Evolutionary conservation across 208 protist genomes (phyloP), one percentile per base, ranked within the genome.

Genomic region (Leishmania turanica): DNA sequence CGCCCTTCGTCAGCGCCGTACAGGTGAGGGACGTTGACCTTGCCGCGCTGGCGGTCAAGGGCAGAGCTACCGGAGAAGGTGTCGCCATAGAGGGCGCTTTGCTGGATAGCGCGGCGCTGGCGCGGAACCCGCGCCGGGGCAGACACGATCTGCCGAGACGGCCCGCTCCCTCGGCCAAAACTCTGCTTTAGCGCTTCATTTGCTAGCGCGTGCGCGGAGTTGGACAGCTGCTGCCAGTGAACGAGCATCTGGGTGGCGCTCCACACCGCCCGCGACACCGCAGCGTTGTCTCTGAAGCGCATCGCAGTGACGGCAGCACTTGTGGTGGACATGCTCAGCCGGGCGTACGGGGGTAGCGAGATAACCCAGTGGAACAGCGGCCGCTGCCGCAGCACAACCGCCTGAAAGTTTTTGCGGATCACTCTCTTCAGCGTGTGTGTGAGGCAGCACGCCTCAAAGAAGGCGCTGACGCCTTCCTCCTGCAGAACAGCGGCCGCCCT

Each of bases 301-400:
- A 72, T 45, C 19, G 64, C 49, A 8, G 76, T 79, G 62, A 79
- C 76, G n/a, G 11, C 31, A 6, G 42, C 8, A 31, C 24, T 27
- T 3, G 13, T 19, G 27, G 27, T 27, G 17, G 42, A 72, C 7
- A 15, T n/a, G 47, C 21, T 40, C 21, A 53, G 64, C 24, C 42
- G 60, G 24, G 37, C 13, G 49, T 74, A 62, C 37, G 81, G 34
- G 0, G 81, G 81, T 4, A 69, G 53, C 5, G 56, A 77, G 40
- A 81, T 60, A n/a, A 85, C 8, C 81, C 81, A 85, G n/a, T 81
- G 76, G 24, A 85, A 85, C 3, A 85, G 60, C 45, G 75, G 62
- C 5, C 62, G 49, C 7, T n/a, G 9, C 34, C 49, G 47, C n/a
- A 19, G 77, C 58, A 73, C 34, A 15, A 37, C 64, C 17, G 40